Percentiles rank a stretch among this genome's conserved stretches.
phyloP scores from a whole-genome alignment of 306 rosid species.

The Cicer chorassanicum region DNA sequence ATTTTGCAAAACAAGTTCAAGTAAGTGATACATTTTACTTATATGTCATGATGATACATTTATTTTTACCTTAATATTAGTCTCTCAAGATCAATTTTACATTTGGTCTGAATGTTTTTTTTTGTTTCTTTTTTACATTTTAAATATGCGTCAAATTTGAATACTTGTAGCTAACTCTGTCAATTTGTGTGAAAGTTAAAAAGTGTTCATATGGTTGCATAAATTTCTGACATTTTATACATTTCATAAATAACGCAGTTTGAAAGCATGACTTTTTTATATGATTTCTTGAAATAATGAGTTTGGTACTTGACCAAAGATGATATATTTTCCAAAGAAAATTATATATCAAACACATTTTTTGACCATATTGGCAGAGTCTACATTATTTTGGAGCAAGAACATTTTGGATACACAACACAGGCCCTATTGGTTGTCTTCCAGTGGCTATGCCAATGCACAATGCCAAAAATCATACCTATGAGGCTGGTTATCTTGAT shows the following conservation, averaged over 20 bases:
- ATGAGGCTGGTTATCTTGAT: slow-evolving; percentile 55
- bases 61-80: neutral
- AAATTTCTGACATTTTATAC: neutral
- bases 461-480: slow-evolving; percentile 30
- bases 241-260: too few relatives aligned
- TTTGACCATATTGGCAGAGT: slow-evolving; percentile 41
- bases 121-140: too few relatives aligned
- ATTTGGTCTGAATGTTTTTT: too few relatives aligned
- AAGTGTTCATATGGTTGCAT: neutral
- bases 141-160: too few relatives aligned
- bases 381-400: slow-evolving; percentile 66
- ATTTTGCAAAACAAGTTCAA: slow-evolving; percentile 53
- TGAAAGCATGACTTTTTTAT: too few relatives aligned
- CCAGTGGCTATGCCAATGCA: slow-evolving; percentile 57
- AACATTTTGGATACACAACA: slow-evolving; percentile 84
- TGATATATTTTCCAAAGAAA: too few relatives aligned
- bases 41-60: neutral
- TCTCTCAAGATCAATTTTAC: neutral
- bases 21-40: slow-evolving; percentile 46
- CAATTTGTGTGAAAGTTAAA: neutral
- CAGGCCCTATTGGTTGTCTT: slow-evolving; percentile 84
- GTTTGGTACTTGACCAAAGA: too few relatives aligned
- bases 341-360: neutral
- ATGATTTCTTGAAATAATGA: too few relatives aligned
- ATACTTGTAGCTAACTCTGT: too few relatives aligned